phyloP scores from a whole-genome alignment of 805 yeast genomes.

The Candida anglica region DNA sequence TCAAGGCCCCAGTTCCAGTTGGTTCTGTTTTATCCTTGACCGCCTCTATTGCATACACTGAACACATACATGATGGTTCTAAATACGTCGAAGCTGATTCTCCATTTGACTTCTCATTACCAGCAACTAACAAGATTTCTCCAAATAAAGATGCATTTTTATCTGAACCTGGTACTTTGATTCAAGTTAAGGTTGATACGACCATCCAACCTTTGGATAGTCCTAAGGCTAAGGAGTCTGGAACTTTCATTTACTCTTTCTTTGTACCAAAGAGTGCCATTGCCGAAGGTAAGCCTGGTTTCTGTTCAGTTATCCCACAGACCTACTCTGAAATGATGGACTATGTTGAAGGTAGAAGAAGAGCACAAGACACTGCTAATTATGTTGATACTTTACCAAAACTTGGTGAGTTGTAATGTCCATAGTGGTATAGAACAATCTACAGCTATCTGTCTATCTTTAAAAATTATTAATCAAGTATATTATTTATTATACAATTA shows the following conservation, averaged over 20 bases:
- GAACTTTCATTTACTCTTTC: slow-evolving; percentile 85
- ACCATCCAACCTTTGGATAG: slow-evolving; percentile 66
- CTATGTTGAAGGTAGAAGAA: slow-evolving; percentile 84
- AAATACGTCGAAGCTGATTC: slow-evolving; percentile 21
- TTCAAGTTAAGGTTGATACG: slow-evolving; percentile 88
- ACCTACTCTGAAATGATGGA: slow-evolving; percentile 91
- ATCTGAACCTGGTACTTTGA: slow-evolving; percentile 76
- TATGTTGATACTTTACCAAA: slow-evolving; percentile 44
- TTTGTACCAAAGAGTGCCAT: slow-evolving; percentile 65
- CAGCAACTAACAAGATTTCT: slow-evolving; percentile 55
- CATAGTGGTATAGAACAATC: too few species aligned
- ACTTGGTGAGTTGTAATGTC: not conserved
- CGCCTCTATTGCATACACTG: slow-evolving; percentile 83
- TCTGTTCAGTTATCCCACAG: slow-evolving; percentile 76
- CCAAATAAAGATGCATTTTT: slow-evolving; percentile 54
- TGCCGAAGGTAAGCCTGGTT: slow-evolving; percentile 48
- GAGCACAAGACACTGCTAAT: slow-evolving; percentile 77
- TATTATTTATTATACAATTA: too few species aligned
- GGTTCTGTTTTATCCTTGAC: slow-evolving; percentile 83
- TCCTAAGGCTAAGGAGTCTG: slow-evolving; percentile 64
- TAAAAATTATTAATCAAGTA: too few species aligned
- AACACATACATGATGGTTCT: slow-evolving; percentile 53
- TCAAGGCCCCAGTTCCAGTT: slow-evolving; percentile 93
- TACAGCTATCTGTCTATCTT: too few species aligned
- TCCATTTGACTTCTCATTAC: slow-evolving; percentile 49